Evolutionary conservation across 164 flowering plant species (phyloP), one percentile per base, ranked within the genome.

Genomic region (Vitis labrusca): DNA sequence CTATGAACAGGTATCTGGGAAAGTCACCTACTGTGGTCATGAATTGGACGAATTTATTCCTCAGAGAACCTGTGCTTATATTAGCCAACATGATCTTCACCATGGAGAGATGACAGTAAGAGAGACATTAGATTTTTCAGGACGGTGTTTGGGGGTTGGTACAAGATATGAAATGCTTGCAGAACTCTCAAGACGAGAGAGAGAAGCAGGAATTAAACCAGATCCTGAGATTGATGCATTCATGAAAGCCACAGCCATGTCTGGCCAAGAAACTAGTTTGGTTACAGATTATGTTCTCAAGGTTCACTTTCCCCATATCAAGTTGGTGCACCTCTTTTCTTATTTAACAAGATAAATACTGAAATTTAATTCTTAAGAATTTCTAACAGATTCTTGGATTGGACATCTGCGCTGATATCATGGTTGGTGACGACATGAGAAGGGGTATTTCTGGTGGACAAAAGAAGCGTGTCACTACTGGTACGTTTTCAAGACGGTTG

Each of bases 101-200:
- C 63, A 74, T 66, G 90, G 87, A 19, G 92, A 85, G 60, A 80
- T 88, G 92, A 88, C 92, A n/a, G 92, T 88, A 16, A 82, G 87
- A 61, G 90, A 88, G 79, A 86, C 90, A 13, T 61, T 88, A 50
- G 86, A 88, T 72, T 88, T 88, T 67, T 80, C 87, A 0, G 83
- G 83, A 13, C 82, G 85, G 2, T 84, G 87, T 63, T 72, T 82
- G 62, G 85, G 87, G 13, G 82, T 84, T 37, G 85, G 87, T 12
- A 65, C 80, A 4, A 79, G 83, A 62, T 78, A 77, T 60, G 77
- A 84, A 10, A 6, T 82, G 77, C 64, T 84, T 47, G 72, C 76
- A 2, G 87, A 84, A 61, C 82, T 84, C 56, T 74, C 80, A 10
- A 78, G 80, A 62, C 55, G 83, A 69, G 87, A 84, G 72, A 81